Percentiles rank a stretch among this genome's conserved stretches.
These are phyloP conservation scores for Trichoderma sp. DNA, from an alignment of 2,329 filamentous ascomycete species.

Conservation along the genomic window DNA sequence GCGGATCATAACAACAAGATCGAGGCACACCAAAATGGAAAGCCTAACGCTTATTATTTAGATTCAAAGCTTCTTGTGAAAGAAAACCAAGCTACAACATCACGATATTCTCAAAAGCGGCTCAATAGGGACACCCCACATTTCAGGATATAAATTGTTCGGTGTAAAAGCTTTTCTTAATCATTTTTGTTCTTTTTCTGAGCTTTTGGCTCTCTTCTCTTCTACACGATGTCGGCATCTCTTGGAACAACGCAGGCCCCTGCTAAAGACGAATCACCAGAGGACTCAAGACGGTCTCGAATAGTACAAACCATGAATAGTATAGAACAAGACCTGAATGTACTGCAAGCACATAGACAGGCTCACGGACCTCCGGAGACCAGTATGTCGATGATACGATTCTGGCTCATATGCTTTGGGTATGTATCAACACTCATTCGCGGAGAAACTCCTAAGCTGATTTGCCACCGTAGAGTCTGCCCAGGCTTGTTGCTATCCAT, in stretches of 20 bases:
- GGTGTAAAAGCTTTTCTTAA: background rate
- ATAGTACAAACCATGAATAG: background rate
- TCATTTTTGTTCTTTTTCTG: background rate
- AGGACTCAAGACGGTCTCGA: background rate
- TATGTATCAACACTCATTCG: conserved; percentile 29
- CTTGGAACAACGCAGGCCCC: background rate
- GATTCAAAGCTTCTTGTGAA: background rate
- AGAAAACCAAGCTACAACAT: background rate
- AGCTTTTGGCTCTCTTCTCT: background rate
- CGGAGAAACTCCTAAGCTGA: background rate
- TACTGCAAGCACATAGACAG: background rate
- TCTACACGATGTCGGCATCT: background rate
- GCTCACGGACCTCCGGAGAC: conserved; percentile 1
- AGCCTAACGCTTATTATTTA: background rate
- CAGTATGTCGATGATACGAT: conserved; percentile 39
- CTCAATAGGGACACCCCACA: background rate
- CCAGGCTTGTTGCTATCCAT: conserved; percentile 61
- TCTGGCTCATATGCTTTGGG: conserved; percentile 43
- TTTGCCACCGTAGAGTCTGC: conserved; percentile 45
- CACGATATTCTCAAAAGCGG: background rate
- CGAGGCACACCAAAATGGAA: background rate
- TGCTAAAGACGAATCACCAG: background rate
- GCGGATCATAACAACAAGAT: background rate
- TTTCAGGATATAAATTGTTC: too few relatives aligned
- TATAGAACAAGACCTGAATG: background rate